Conservation (phyloP, 805 yeast genomes). For the Suhomyces canberraensis region DNA sequence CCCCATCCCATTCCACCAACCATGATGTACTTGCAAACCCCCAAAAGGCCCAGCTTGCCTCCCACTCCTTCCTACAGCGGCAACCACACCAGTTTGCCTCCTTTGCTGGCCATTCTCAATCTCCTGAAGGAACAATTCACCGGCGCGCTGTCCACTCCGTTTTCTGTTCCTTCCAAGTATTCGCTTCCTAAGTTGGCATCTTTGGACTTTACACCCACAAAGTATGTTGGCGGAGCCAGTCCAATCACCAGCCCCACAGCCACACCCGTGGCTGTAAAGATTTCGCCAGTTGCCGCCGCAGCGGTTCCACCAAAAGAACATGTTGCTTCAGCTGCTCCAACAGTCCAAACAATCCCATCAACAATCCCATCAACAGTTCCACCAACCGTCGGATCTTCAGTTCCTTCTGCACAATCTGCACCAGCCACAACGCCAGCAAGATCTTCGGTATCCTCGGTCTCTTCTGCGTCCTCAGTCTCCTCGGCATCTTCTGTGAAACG, state of each 20-base stretch:
- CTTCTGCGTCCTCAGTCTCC: constrained; percentile 54
- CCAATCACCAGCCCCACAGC: constrained; percentile 5
- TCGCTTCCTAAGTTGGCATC: constrained; percentile 24
- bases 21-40: constrained; percentile 29
- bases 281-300: constrained; percentile 9
- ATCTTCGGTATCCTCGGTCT: constrained; percentile 56
- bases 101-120: constrained; percentile 34
- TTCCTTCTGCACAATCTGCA: constrained; percentile 2
- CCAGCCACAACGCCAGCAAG: constrained; percentile 1
- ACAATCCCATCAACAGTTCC: background rate
- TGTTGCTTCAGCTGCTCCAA: background rate
- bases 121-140: constrained; percentile 2
- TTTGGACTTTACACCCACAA: constrained; percentile 15
- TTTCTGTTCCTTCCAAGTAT: constrained; percentile 4
- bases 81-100: constrained; percentile 34
- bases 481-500: constrained; percentile 83
- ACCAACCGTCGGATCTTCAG: background rate
- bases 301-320: constrained; percentile 9
- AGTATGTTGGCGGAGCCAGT: background rate
- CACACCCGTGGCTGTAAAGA: constrained; percentile 2
- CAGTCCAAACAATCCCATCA: background rate
- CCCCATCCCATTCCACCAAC: background rate
- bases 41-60: constrained; percentile 31
- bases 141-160: constrained; percentile 9
- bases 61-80: constrained; percentile 17